These are phyloP conservation scores for Ramaria sp. DNA, from an alignment of 768 basidiomycete genomes.

Conservation along the genomic window DNA sequence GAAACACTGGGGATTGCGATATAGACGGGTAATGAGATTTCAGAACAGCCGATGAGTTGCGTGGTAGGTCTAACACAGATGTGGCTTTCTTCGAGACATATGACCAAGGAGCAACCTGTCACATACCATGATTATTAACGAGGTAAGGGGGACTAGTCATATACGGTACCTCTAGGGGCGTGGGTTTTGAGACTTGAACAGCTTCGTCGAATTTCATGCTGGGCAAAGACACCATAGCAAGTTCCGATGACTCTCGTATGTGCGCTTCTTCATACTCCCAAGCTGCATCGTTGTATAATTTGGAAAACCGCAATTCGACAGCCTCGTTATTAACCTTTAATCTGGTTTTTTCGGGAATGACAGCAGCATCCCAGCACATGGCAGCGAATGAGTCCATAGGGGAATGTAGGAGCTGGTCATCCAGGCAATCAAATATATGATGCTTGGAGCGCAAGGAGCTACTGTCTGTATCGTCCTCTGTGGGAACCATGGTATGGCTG, in stretches of 20 bases:
- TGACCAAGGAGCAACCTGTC: slow-evolving; percentile 6
- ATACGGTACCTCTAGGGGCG: neutral
- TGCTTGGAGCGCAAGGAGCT: neutral
- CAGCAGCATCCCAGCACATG: slow-evolving; percentile 7
- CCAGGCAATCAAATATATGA: neutral
- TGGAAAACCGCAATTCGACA: neutral
- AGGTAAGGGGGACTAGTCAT: too few species aligned
- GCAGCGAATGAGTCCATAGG: slow-evolving; percentile 8
- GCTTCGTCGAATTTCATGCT: neutral
- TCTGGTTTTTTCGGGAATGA: neutral
- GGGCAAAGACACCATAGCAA: neutral
- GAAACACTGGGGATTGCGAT: neutral
- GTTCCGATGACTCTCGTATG: neutral
- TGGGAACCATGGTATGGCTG: neutral
- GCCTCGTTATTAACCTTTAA: neutral
- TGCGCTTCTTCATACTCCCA: neutral
- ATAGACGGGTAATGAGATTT: neutral
- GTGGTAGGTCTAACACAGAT: slow-evolving; percentile 5
- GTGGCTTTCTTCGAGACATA: slow-evolving; percentile 5
- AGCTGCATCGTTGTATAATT: neutral
- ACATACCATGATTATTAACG: neutral
- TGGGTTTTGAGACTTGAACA: neutral
- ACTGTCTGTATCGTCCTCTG: neutral
- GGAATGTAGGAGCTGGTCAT: slow-evolving; percentile 5
- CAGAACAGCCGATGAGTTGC: neutral